Percentiles rank a stretch among this genome's conserved stretches.
Conservation (phyloP, 306 rosid genomes). For the Senna tora region DNA sequence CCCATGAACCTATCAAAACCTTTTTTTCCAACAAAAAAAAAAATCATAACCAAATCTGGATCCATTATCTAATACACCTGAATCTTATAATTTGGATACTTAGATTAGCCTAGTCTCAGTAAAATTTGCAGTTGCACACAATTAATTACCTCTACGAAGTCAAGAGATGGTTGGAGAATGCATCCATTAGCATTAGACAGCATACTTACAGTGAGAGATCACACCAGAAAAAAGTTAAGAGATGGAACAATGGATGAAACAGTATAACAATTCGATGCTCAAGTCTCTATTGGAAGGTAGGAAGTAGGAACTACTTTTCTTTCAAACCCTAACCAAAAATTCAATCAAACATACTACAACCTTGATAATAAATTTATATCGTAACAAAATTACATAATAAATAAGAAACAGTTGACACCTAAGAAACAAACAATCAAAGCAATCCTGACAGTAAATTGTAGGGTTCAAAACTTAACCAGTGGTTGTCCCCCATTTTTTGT, state of each 20-base stretch:
- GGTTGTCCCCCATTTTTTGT: slow-evolving; percentile 12
- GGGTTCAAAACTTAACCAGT: slow-evolving; percentile 19
- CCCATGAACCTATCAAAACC: no score
- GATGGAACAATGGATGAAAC: not conserved
- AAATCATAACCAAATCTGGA: no score
- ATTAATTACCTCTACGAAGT: no score
- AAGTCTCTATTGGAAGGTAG: not conserved
- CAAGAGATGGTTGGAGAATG: not conserved
- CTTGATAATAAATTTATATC: not conserved
- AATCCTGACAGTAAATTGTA: no score
- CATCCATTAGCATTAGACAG: not conserved
- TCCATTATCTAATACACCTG: no score
- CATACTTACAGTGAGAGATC: not conserved
- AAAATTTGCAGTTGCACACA: no score
- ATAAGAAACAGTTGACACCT: slow-evolving; percentile 27
- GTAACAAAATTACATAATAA: not conserved
- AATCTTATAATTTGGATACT: no score
- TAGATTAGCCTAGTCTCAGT: no score
- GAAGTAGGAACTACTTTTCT: slow-evolving; percentile 5
- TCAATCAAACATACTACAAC: slow-evolving; percentile 8
- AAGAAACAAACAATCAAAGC: slow-evolving; percentile 17
- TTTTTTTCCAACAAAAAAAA: no score
- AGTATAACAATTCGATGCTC: not conserved
- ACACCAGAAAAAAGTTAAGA: not conserved
- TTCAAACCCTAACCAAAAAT: slow-evolving; percentile 34